Conservation (phyloP, 2,329 filamentous ascomycete genomes). For the Talaromyces sp. region DNA sequence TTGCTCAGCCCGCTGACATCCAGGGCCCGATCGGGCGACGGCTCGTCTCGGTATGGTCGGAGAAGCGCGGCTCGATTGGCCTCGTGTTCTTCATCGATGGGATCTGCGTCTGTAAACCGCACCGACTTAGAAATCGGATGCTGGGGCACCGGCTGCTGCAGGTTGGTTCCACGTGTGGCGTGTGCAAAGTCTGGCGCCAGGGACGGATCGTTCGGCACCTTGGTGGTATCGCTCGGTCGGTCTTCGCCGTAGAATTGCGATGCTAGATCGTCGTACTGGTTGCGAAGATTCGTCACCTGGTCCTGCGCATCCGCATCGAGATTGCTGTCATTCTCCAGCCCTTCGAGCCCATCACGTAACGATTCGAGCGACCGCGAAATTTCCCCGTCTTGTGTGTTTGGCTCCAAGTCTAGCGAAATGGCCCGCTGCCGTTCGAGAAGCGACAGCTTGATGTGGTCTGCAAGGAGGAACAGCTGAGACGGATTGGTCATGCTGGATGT, state of each 20-base stretch:
- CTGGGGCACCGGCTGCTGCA: slow-evolving; percentile 39
- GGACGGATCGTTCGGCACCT: slow-evolving; percentile 57
- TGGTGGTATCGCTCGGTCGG: slow-evolving; percentile 48
- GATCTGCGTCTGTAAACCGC: slow-evolving; percentile 67
- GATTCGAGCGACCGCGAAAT: slow-evolving; percentile 85
- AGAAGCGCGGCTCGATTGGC: slow-evolving; percentile 55
- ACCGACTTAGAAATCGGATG: slow-evolving; percentile 63
- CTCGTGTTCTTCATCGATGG: slow-evolving; percentile 43
- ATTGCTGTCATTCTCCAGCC: slow-evolving; percentile 51
- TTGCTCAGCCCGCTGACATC: slow-evolving; percentile 62
- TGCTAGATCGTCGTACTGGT: slow-evolving; percentile 70
- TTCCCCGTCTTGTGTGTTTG: slow-evolving; percentile 77
- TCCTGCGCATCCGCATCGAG: slow-evolving; percentile 55
- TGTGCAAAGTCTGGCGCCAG: slow-evolving; percentile 60
- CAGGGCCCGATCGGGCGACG: slow-evolving; percentile 29
- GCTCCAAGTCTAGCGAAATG: slow-evolving; percentile 70
- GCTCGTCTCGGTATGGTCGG: slow-evolving; percentile 53
- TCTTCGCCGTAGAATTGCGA: slow-evolving; percentile 71
- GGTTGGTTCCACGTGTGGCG: slow-evolving; percentile 41
- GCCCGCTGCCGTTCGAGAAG: slow-evolving; percentile 87
- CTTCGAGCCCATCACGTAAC: slow-evolving; percentile 70
- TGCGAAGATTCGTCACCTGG: slow-evolving; percentile 61
- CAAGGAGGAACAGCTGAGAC: slow-evolving; percentile 79
- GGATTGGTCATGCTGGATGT: slow-evolving; percentile 44
- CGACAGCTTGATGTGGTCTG: slow-evolving; percentile 95